Base-by-base conservation (phyloP, 192 early-diverging fungal species). In the Entophlyctis luteolus region DNA sequence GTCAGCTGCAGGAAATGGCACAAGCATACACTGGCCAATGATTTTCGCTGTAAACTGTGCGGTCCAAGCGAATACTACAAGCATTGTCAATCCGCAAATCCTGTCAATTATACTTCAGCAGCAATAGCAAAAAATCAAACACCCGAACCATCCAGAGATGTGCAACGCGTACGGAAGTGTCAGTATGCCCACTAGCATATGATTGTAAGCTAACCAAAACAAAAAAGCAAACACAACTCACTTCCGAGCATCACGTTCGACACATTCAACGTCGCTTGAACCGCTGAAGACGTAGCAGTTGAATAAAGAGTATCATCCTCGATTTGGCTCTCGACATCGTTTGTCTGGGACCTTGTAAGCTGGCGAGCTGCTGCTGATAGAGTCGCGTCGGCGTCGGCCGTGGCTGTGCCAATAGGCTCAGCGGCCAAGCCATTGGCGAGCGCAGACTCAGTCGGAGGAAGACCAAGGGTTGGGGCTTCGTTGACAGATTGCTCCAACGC, bases 31-130 rank as follows among this genome's bases (percentile, higher is more conserved):
- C 68, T 81, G 75, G 2, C 72, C 82, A 0, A 89, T 63, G 38
- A 88, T 35, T 74, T 81, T 86, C 27, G 86, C 88, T 0, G 88
- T 87, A 32, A 81, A 81, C 45, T 55, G 48, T n/a, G 69, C 66
- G 28, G 73, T 38, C 34, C 76, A 28, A 1, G 68, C 60, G 52
- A 74, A 81, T 10, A 70, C 23, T 4, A 72, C n/a, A 14, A 82
- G 55, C 47, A 90, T 58, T 10, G 48, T 25, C 14, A 86, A 31
- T 28, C 88, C 88, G 39, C 82, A 45, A 2, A 73, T 65, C 70
- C 63, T 66, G 2, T 27, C 28, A 28, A 33, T 63, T 33, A 49
- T 1, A n/a, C 48, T 20, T 39, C 22, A 60, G 6, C 18, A 46
- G 36, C 23, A 58, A 2, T 12, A n/a, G 59, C n/a, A 63, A 49